These are phyloP conservation scores for Wickerhamomyces sp. DNA, from an alignment of 1,139 yeast species.

Conservation along the genomic window DNA sequence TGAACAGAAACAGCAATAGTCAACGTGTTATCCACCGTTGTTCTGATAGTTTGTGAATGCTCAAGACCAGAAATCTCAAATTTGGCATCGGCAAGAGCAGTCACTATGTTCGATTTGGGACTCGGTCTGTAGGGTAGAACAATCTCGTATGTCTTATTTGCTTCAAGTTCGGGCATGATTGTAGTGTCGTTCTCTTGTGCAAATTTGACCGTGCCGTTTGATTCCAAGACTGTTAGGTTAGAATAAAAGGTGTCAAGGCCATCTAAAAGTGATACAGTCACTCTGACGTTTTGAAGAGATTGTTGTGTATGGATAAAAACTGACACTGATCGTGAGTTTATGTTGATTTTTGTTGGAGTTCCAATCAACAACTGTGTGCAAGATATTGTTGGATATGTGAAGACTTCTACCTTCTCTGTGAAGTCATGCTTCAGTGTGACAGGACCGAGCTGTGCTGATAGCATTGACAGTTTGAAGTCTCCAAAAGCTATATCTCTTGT, in stretches of 20 bases:
- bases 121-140: slow-evolving; percentile 18
- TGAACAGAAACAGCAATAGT: slow-evolving; percentile 68
- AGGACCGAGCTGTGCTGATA: slow-evolving; percentile 21
- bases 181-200: slow-evolving; percentile 6
- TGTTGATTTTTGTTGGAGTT: slow-evolving; percentile 17
- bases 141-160: slow-evolving; percentile 16
- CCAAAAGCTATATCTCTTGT: slow-evolving; percentile 19
- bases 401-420: slow-evolving; percentile 2
- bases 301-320: slow-evolving; percentile 14
- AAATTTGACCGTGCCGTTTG: slow-evolving; percentile 1
- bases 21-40: slow-evolving; percentile 45
- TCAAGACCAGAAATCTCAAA: slow-evolving; percentile 25
- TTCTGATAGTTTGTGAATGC: slow-evolving; percentile 23
- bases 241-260: background rate
- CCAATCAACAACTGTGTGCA: slow-evolving; percentile 9
- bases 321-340: slow-evolving; percentile 20
- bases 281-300: background rate
- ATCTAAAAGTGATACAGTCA: background rate
- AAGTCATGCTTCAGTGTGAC: slow-evolving; percentile 23
- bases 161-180: slow-evolving; percentile 2
- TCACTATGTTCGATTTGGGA: slow-evolving; percentile 17
- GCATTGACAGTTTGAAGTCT: slow-evolving; percentile 19
- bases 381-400: slow-evolving; percentile 10
- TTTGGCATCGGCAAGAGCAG: slow-evolving; percentile 28
- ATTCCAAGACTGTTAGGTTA: background rate